Base-by-base conservation (phyloP, 768 basidiomycete species). In the Nidularia pulvinata region DNA sequence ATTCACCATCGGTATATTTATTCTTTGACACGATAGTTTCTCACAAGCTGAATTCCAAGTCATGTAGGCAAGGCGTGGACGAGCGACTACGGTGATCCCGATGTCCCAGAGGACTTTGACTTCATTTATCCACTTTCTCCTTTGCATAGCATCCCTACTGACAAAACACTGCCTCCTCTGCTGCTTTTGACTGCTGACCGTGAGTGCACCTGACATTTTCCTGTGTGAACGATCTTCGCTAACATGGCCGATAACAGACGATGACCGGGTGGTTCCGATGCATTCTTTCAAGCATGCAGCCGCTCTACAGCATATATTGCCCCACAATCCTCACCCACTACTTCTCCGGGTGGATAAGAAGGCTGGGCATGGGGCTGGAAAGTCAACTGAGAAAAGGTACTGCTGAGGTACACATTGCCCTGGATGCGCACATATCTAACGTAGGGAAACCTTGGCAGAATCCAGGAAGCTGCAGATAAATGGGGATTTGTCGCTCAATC, bases 281-380 rank as follows among this genome's bases (percentile, higher is more conserved):
- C 92, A 93, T 68, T 89, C 90, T 7, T 92, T 89, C 80, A 94
- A 94, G 69, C 77, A 84, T 49, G 85, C 86, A 0, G 92, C 92
- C 13, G 83, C 84, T n/a, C 72, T 93, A 36, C 91, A 94, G 63
- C 70, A 93, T 63, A 71, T 68, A 1, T 68, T 82, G 1, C 77
- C 88, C 1, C 60, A 83, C 46, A 93, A 92, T 65, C 80, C 82
- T 0, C 69, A 91, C 60, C 92, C 91, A 5, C 72, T 93, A 10
- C 74, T 94, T 16, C 72, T 93, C 47, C 81, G 90, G 19, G 83
- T 93, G 30, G 89, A 93, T 62, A 84, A 84, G 69, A 91, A 91
- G 64, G 81, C 87, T 1, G 90, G 90, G 1, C 90, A 92, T 59
- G 91, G 91, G 2, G 85, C 85, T 2, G 91, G 92, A 6, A 92